These are phyloP conservation scores for Xylaria sp. DNA, from an alignment of 495 filamentous ascomycete genomes.

Conservation along the genomic window DNA sequence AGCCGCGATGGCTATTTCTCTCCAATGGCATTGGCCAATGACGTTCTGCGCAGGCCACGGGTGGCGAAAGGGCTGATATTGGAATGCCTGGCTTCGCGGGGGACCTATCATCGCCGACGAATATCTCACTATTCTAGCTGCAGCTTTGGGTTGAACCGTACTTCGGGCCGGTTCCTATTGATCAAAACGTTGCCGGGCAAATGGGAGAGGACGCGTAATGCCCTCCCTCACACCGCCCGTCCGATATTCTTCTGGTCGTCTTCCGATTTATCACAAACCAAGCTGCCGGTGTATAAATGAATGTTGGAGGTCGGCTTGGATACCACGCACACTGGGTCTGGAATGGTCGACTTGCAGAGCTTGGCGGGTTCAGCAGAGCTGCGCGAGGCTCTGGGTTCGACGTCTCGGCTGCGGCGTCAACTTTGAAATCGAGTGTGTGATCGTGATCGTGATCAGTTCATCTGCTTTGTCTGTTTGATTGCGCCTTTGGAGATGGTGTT, in stretches of 20 bases:
- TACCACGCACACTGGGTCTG: not conserved
- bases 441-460: not conserved
- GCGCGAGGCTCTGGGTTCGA: conserved; percentile 3
- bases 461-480: not conserved
- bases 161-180: not conserved
- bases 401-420: not conserved
- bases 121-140: not conserved
- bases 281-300: not conserved
- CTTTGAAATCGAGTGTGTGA: not conserved
- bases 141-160: not conserved
- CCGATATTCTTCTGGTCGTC: not conserved
- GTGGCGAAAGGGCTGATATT: not conserved
- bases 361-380: not conserved
- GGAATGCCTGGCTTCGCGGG: not conserved
- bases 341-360: conserved; percentile 13
- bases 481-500: not conserved
- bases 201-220: not conserved
- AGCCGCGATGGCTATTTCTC: not conserved
- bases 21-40: not conserved
- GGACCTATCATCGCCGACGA: not conserved
- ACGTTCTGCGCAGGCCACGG: not conserved
- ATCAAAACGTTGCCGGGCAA: conserved; percentile 1
- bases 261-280: not conserved
- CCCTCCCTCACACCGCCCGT: not conserved
- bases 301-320: not conserved